Conservation (phyloP, 2,329 filamentous ascomycete genomes). For the Apiospora hydei region DNA sequence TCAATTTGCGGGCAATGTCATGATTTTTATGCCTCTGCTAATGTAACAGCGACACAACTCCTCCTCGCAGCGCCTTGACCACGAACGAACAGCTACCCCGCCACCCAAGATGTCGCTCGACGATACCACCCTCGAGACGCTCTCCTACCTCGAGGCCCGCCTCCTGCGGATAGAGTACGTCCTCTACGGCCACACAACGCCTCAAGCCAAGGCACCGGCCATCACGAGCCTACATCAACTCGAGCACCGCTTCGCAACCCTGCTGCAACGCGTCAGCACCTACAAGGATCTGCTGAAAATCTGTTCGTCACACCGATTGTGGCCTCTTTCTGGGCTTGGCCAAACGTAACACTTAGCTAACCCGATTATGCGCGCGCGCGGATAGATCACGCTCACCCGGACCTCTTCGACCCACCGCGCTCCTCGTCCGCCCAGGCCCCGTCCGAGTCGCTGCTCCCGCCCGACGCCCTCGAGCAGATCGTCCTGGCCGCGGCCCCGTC, state of each 20-base stretch:
- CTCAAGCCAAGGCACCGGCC: conserved; percentile 47
- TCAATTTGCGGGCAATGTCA: background rate
- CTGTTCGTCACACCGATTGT: conserved; percentile 46
- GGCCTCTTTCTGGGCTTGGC: background rate
- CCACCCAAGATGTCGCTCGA: conserved; percentile 46
- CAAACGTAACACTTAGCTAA: conserved; percentile 25
- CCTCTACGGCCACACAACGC: conserved; percentile 56
- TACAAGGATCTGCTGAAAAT: conserved; percentile 68
- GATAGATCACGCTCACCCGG: conserved; percentile 60
- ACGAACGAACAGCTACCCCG: background rate
- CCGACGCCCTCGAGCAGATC: conserved; percentile 59
- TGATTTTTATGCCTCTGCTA: conserved; percentile 5
- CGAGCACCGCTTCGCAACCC: conserved; percentile 59
- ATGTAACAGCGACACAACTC: background rate
- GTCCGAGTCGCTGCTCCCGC: conserved; percentile 52
- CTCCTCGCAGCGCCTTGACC: conserved; percentile 7
- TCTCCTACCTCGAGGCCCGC: conserved; percentile 65
- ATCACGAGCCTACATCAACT: conserved; percentile 56
- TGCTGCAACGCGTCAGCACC: conserved; percentile 58
- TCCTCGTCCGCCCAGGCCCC: conserved; percentile 57
- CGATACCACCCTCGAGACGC: conserved; percentile 61
- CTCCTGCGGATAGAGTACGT: conserved; percentile 66
- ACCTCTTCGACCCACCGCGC: conserved; percentile 59
- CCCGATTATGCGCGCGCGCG: background rate
- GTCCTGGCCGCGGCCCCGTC: conserved; percentile 64